Conservation (phyloP, 1,139 yeast genomes). For the Debaryomycetaceae sp. region DNA sequence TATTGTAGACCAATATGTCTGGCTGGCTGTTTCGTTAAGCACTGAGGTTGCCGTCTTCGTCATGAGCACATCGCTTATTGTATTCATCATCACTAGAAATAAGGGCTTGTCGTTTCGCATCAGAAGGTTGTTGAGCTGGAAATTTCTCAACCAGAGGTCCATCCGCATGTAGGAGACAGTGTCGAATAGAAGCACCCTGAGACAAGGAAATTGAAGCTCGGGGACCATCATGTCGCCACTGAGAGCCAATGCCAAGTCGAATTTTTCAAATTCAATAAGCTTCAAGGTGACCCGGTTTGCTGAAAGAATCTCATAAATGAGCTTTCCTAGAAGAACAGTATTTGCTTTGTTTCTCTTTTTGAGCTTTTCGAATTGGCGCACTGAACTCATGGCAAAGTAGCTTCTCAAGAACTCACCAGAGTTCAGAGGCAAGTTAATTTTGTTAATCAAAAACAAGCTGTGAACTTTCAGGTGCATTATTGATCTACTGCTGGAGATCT, state of each 20-base stretch:
- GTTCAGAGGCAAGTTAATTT: neutral
- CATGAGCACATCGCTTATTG: constrained; percentile 10
- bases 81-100: constrained; percentile 14
- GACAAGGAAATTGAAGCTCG: constrained; percentile 9
- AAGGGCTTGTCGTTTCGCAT: constrained; percentile 8
- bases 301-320: neutral
- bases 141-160: constrained; percentile 12
- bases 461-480: constrained; percentile 8
- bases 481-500: constrained; percentile 4
- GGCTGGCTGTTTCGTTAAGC: neutral
- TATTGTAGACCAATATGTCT: neutral
- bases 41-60: constrained; percentile 6
- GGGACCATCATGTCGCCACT: neutral
- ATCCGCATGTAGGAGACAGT: constrained; percentile 12
- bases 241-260: constrained; percentile 16
- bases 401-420: neutral
- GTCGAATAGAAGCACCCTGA: constrained; percentile 18
- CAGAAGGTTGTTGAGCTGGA: constrained; percentile 10
- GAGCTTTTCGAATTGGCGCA: constrained; percentile 5
- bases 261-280: constrained; percentile 12
- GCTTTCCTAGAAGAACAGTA: neutral
- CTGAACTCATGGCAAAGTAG: constrained; percentile 4
- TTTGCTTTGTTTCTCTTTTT: constrained; percentile 2
- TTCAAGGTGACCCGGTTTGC: constrained; percentile 5
- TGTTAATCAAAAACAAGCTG: constrained; percentile 6